Percentiles rank a stretch among this genome's conserved stretches.
These are phyloP conservation scores for Podospora tetraspora DNA, from an alignment of 495 filamentous ascomycete genomes.

Conservation along the genomic window DNA sequence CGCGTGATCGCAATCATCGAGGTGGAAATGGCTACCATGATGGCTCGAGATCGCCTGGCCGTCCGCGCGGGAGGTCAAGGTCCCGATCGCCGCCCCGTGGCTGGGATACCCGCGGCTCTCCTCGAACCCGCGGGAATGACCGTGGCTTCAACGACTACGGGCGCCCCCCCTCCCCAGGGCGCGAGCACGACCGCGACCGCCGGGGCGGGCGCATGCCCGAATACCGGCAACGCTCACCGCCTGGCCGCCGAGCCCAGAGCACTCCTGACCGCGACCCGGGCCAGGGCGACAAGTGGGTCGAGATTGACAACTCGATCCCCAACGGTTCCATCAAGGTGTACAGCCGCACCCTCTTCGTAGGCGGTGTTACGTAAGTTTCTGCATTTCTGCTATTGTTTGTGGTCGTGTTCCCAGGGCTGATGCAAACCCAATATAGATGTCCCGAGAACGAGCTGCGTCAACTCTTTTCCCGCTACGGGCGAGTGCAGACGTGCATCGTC, in stretches of 20 bases:
- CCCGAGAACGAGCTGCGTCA: conserved; percentile 73
- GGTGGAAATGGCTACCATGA: conserved; percentile 45
- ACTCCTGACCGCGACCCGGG: conserved; percentile 40
- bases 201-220: conserved; percentile 55
- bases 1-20: conserved; percentile 52
- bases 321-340: conserved; percentile 81
- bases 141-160: conserved; percentile 37
- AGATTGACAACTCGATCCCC: conserved; percentile 69
- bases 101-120: conserved; percentile 51
- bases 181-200: conserved; percentile 53
- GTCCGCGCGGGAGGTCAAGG: conserved; percentile 67
- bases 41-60: conserved; percentile 47
- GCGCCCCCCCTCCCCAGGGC: conserved; percentile 44
- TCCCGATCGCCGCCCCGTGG: conserved; percentile 60
- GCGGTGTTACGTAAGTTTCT: conserved; percentile 81
- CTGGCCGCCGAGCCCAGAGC: conserved; percentile 55
- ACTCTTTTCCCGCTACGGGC: conserved; percentile 72
- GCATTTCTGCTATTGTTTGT: conserved; percentile 11
- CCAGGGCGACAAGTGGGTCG: conserved; percentile 63
- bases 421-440: conserved; percentile 42
- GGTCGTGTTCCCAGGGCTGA: conserved; percentile 14
- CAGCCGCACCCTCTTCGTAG: conserved; percentile 92
- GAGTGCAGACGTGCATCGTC: conserved; percentile 95
- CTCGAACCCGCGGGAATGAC: conserved; percentile 37
- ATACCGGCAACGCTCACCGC: conserved; percentile 82